A percentile compares a stretch with the other conserved stretches of the same genome.
These are phyloP conservation scores for Alternaria arbusti DNA, from an alignment of 2,329 filamentous ascomycete genomes.

Conservation along the genomic window DNA sequence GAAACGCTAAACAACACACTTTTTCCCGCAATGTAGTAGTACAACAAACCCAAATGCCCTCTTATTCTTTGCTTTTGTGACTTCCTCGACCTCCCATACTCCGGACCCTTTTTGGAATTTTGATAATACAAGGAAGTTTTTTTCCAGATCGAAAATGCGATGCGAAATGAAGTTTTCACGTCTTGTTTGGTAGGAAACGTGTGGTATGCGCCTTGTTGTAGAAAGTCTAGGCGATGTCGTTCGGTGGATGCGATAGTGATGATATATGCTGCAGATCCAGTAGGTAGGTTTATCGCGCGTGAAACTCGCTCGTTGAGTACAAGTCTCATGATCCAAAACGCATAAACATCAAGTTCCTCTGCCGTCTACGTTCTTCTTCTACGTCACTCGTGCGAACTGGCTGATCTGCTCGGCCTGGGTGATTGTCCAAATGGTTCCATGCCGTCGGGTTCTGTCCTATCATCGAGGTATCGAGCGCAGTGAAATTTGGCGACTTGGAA, in stretches of 20 bases:
- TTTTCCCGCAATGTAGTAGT: not conserved
- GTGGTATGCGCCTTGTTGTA: not conserved
- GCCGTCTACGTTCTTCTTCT: slow-evolving; percentile 22
- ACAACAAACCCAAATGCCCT: not conserved
- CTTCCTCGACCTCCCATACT: not conserved
- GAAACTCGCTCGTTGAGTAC: not conserved
- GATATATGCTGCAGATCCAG: not conserved
- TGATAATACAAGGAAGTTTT: not conserved
- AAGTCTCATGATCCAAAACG: slow-evolving; percentile 11
- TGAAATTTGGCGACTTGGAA: not conserved
- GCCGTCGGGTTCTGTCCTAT: not conserved
- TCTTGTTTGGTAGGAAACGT: not conserved
- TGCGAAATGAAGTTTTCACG: not conserved
- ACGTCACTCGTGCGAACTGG: not conserved
- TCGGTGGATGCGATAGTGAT: not conserved
- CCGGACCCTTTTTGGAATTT: not conserved
- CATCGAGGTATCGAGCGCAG: not conserved
- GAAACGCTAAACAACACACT: not conserved
- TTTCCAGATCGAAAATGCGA: not conserved
- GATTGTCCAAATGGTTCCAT: not conserved
- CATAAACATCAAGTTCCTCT: slow-evolving; percentile 27
- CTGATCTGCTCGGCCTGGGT: not conserved
- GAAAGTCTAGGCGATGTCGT: not conserved
- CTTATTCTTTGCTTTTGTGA: not conserved
- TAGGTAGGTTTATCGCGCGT: not conserved